A percentile compares a stretch with the other conserved stretches of the same genome.
These are phyloP conservation scores for Diutina pseudorugosa DNA, from an alignment of 1,139 yeast species.

Conservation along the genomic window DNA sequence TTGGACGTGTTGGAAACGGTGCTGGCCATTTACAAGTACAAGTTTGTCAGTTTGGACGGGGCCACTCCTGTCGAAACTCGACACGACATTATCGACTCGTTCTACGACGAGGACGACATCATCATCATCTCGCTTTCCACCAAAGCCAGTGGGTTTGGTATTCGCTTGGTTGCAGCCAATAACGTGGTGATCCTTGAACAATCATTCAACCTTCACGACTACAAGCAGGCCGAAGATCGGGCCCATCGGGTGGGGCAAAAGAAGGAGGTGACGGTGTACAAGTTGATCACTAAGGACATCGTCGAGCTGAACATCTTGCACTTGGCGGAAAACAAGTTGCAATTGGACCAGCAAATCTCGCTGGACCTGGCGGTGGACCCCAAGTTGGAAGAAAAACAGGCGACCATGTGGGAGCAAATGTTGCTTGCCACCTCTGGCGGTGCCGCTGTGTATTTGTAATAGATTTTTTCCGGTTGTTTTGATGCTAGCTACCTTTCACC, in stretches of 20 bases:
- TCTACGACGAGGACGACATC: conserved; percentile 69
- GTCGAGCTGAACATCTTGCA: too few species aligned
- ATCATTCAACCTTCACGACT: conserved; percentile 96
- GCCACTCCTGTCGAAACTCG: conserved; percentile 84
- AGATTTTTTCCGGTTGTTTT: too few species aligned
- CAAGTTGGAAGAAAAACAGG: conserved; percentile 41
- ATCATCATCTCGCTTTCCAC: conserved; percentile 86
- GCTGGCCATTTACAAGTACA: conserved; percentile 49
- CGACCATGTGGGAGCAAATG: conserved; percentile 39
- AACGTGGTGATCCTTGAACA: conserved; percentile 86
- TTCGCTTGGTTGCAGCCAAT: conserved; percentile 91
- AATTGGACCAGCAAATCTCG: too few species aligned
- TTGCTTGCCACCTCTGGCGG: conserved; percentile 18
- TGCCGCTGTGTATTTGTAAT: too few species aligned
- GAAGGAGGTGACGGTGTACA: conserved; percentile 69
- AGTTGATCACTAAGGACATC: conserved; percentile 62
- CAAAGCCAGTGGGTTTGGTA: conserved; percentile 97
- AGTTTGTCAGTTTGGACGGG: conserved; percentile 84
- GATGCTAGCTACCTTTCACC: too few species aligned
- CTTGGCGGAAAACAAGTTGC: too few species aligned
- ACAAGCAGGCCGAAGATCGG: conserved; percentile 95
- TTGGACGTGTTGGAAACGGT: conserved; percentile 78
- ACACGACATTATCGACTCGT: conserved; percentile 83
- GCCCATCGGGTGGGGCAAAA: conserved; percentile 98
- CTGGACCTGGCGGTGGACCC: too few species aligned